Percentiles rank a stretch among this genome's conserved stretches.
Evolutionary conservation across 352 stramenopile species (phyloP).

Genomic region (Pythium graminicola): DNA sequence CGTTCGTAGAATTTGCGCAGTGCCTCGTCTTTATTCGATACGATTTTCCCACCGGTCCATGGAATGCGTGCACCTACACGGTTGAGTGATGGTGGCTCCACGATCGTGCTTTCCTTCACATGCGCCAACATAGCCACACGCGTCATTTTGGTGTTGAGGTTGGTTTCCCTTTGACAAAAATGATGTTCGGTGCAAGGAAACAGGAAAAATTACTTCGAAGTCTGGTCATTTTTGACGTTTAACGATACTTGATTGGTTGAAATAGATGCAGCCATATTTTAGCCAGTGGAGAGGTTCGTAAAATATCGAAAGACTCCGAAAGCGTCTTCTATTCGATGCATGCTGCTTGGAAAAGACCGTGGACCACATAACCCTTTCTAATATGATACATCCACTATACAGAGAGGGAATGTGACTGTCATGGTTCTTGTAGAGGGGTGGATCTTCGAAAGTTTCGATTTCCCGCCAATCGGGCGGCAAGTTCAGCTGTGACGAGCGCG

Average conservation of each 20-base stretch:
- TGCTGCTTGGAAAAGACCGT: conserved; percentile 1
- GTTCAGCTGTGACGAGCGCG: conserved; percentile 20
- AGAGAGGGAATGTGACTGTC: background rate
- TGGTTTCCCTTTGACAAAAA: background rate
- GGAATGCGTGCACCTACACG: conserved; percentile 37
- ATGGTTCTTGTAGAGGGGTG: conserved; percentile 16
- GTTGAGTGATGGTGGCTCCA: conserved; percentile 15
- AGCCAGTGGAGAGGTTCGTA: background rate
- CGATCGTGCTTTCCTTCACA: conserved; percentile 50
- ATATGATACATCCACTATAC: background rate
- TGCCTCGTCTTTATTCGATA: conserved; percentile 80
- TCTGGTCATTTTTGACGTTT: too few relatives aligned
- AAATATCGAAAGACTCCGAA: background rate
- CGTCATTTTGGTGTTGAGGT: conserved; percentile 18
- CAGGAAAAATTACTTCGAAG: background rate
- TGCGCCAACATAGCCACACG: conserved; percentile 57
- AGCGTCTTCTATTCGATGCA: background rate
- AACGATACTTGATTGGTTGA: background rate
- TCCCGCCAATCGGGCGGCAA: conserved; percentile 18
- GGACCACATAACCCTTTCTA: background rate
- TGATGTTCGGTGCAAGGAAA: conserved; percentile 4
- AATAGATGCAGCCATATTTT: background rate
- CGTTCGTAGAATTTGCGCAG: conserved; percentile 82
- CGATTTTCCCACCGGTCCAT: conserved; percentile 76
- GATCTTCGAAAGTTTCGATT: conserved; percentile 15